phyloP scores from a whole-genome alignment of 768 basidiomycete species.

The Mycena epipterygia region DNA sequence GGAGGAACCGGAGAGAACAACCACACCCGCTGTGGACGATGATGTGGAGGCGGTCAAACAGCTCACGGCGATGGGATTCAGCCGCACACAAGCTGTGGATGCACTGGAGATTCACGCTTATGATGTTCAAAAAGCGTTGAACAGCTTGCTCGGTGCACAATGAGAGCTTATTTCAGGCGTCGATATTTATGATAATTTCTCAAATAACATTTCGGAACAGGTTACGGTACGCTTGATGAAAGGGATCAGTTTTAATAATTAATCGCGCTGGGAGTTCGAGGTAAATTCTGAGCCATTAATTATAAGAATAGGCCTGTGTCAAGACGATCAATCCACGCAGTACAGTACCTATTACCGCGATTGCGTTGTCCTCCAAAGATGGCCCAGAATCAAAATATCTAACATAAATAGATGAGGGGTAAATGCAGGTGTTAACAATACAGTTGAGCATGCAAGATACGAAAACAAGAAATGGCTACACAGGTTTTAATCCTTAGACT shows the following conservation, averaged over 20 bases:
- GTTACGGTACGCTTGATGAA: no score
- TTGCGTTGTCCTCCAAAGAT: no score
- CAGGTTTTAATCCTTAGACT: not conserved
- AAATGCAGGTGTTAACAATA: no score
- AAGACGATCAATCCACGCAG: no score
- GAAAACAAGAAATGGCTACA: not conserved
- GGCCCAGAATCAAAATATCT: no score
- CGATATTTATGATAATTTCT: conserved; percentile 33
- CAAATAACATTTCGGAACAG: conserved; percentile 28
- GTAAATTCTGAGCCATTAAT: no score
- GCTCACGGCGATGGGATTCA: conserved; percentile 93
- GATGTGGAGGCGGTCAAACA: conserved; percentile 85
- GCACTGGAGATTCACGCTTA: conserved; percentile 90
- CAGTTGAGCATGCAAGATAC: not conserved
- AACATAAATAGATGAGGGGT: not conserved
- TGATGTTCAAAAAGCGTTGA: conserved; percentile 69
- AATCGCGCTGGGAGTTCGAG: no score
- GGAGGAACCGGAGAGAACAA: conserved; percentile 57
- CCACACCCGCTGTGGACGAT: conserved; percentile 72
- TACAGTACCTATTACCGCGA: no score
- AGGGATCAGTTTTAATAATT: no score
- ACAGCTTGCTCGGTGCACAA: conserved; percentile 32
- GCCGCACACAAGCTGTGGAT: conserved; percentile 80
- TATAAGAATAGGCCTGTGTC: no score
- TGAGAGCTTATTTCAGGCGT: not conserved